These are phyloP conservation scores for Bjerkandera adusta DNA, from an alignment of 1,284 basidiomycete species.

Conservation along the genomic window DNA sequence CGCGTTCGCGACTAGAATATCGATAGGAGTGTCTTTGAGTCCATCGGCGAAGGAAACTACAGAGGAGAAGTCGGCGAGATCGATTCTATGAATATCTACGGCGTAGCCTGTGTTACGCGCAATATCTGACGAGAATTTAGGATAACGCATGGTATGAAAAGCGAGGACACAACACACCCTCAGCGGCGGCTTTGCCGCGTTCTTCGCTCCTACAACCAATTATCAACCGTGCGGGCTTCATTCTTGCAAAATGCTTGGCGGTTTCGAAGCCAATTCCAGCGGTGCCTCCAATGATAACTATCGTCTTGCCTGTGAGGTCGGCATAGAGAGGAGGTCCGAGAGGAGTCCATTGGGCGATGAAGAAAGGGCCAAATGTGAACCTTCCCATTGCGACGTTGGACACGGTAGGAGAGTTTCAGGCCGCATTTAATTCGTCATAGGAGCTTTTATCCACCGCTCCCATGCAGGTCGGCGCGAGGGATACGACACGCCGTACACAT, in stretches of 20 bases:
- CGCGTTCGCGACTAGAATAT: slow-evolving; percentile 35
- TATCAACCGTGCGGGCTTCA: slow-evolving; percentile 30
- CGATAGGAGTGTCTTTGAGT: slow-evolving; percentile 28
- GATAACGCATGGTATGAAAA: background rate
- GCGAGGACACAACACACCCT: slow-evolving; percentile 12
- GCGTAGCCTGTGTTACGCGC: slow-evolving; percentile 25
- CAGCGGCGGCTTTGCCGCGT: slow-evolving; percentile 23
- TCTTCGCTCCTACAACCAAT: slow-evolving; percentile 26
- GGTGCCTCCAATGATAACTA: slow-evolving; percentile 33
- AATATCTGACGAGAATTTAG: slow-evolving; percentile 21
- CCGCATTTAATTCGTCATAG: background rate
- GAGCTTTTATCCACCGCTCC: no score
- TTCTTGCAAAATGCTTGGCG: slow-evolving; percentile 31
- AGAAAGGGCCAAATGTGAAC: slow-evolving; percentile 7
- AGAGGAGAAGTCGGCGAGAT: slow-evolving; percentile 28
- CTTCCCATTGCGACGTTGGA: slow-evolving; percentile 13
- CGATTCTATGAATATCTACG: slow-evolving; percentile 28
- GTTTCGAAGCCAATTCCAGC: slow-evolving; percentile 33
- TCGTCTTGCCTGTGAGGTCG: slow-evolving; percentile 31
- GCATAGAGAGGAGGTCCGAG: slow-evolving; percentile 17
- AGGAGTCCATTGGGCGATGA: slow-evolving; percentile 12
- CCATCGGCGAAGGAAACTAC: slow-evolving; percentile 29
- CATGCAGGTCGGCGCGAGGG: no score
- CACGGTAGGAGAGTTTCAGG: background rate
- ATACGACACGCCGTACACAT: no score